phyloP scores from a whole-genome alignment of 73 alveolate genomes.

The Stentor roeselii region DNA sequence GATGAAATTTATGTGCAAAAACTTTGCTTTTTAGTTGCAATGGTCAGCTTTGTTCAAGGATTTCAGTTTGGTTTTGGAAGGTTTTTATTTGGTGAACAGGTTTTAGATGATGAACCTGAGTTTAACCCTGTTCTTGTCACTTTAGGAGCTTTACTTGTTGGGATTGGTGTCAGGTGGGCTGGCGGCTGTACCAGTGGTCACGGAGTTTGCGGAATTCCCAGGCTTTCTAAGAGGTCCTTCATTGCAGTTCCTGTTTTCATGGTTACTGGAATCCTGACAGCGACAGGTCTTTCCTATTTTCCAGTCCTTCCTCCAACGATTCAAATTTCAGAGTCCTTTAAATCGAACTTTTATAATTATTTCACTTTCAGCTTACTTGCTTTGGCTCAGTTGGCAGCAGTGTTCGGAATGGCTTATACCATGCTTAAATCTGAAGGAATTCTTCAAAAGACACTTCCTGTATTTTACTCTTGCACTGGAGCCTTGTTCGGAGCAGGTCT shows the following conservation, averaged over 20 bases:
- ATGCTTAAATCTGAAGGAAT: neutral
- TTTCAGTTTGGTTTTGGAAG: conserved; percentile 25
- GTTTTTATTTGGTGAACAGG: conserved; percentile 25
- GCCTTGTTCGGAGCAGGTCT: conserved; percentile 77
- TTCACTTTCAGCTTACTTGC: neutral
- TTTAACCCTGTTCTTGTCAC: conserved; percentile 65
- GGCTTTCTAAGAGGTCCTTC: conserved; percentile 81
- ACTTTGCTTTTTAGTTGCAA: conserved; percentile 41
- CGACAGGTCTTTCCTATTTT: conserved; percentile 47
- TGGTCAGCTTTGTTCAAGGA: neutral
- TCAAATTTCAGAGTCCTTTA: neutral
- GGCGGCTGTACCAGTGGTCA: conserved; percentile 99
- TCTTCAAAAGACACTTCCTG: neutral
- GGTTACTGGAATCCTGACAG: conserved; percentile 76
- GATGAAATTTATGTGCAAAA: conserved; percentile 39
- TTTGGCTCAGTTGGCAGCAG: neutral
- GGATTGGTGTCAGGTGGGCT: conserved; percentile 92
- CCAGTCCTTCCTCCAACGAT: conserved; percentile 2
- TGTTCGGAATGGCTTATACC: neutral
- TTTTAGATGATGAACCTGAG: conserved; percentile 27
- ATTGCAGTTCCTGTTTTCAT: conserved; percentile 89
- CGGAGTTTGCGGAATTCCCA: conserved; percentile 97
- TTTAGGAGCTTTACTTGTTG: conserved; percentile 90
- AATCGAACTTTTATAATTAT: neutral
- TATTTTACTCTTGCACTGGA: neutral